Conservation (phyloP, 2,329 filamentous ascomycete genomes). For the Botryosphaeria dothidea region DNA sequence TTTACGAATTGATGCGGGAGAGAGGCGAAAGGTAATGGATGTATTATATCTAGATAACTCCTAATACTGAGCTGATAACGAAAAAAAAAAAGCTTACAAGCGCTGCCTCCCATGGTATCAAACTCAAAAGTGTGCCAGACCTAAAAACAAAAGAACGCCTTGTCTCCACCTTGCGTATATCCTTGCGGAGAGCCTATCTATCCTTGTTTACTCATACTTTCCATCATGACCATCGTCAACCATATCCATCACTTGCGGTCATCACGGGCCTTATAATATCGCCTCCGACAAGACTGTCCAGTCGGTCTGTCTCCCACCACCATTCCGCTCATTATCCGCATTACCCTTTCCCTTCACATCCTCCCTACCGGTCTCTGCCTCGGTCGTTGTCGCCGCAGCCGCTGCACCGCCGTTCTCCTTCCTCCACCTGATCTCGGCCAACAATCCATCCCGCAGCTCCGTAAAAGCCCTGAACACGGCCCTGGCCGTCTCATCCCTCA, state of each 20-base stretch:
- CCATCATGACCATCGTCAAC: too few species aligned
- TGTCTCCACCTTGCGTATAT: too few species aligned
- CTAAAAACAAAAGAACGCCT: neutral
- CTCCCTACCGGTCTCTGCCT: neutral
- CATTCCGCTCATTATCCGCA: neutral
- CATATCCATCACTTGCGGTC: neutral
- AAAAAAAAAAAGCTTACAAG: neutral
- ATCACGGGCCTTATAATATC: neutral
- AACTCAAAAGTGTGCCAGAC: neutral
- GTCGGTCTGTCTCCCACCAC: neutral
- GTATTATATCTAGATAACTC: neutral
- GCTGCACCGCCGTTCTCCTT: neutral
- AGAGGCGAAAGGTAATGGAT: neutral
- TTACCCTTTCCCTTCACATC: neutral
- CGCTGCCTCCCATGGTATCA: slow-evolving; percentile 11
- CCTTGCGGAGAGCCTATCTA: too few species aligned
- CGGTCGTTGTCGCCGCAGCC: neutral
- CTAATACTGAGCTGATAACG: neutral
- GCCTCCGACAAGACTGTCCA: neutral
- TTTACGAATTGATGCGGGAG: neutral
- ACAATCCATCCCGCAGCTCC: slow-evolving; percentile 15
- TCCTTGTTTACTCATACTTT: too few species aligned
- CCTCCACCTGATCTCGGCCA: slow-evolving; percentile 4
- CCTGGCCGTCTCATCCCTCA: slow-evolving; percentile 3
- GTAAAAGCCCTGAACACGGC: slow-evolving; percentile 16